Evolutionary conservation across 163 green algal genomes (phyloP).

Genomic region (Volvox carteri): DNA sequence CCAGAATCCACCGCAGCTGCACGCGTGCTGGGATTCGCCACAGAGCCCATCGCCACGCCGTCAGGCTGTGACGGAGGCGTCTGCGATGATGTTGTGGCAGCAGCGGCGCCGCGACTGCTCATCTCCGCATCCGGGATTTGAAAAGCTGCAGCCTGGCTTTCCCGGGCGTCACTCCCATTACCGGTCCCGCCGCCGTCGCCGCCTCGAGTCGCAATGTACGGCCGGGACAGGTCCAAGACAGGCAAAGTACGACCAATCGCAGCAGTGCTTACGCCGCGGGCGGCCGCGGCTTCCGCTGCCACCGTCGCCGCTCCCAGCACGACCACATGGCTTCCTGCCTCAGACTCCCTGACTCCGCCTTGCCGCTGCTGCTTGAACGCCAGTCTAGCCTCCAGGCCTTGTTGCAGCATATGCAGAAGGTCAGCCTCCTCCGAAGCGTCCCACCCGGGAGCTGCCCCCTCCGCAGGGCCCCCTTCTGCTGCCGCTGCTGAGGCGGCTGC

Average conservation of each 20-base stretch:
- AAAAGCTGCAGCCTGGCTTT: too few relatives aligned
- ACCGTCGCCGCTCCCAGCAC: not conserved
- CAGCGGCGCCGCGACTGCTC: too few relatives aligned
- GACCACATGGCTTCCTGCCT: too few relatives aligned
- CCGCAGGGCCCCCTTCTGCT: not conserved
- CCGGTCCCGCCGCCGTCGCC: not conserved
- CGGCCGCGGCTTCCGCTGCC: not conserved
- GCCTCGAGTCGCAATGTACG: not conserved
- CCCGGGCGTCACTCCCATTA: not conserved
- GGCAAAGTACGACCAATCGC: constrained; percentile 12
- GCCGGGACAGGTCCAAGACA: constrained; percentile 40
- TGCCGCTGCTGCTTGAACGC: not conserved
- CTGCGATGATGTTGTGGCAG: too few relatives aligned
- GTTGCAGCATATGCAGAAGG: constrained; percentile 29
- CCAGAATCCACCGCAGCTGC: too few relatives aligned
- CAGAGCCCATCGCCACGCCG: too few relatives aligned
- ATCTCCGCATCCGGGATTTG: too few relatives aligned
- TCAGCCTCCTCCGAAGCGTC: constrained; percentile 9
- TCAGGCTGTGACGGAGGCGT: too few relatives aligned
- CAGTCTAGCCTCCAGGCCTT: constrained; percentile 23
- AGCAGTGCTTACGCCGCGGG: not conserved
- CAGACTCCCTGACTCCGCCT: not conserved
- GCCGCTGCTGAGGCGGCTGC: not conserved
- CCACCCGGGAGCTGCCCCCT: not conserved
- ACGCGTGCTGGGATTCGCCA: too few relatives aligned